Evolutionary conservation across 2,329 filamentous ascomycete genomes (phyloP), one percentile per base, ranked within the genome.

Genomic region (Pyrenophora graminea): DNA sequence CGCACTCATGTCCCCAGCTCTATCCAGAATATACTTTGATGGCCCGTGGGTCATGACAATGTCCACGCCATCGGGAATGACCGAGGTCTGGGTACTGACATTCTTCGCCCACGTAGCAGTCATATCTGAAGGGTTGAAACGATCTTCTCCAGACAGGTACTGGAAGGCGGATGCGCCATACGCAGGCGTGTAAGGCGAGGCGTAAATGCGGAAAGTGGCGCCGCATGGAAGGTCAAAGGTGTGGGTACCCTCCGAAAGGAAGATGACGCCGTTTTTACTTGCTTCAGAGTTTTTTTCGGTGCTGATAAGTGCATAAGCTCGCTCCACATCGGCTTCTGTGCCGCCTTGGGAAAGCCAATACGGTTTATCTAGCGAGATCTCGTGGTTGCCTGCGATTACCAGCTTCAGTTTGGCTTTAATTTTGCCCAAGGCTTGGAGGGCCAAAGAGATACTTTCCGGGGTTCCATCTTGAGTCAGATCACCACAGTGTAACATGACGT

Each of bases 371-470:
- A 86, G 74, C 2, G 79, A 80, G 17, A 84, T 73, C 55, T 86
- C 83, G 67, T 86, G 84, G 62, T 86, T 86, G 0, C 83, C 83
- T 0, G 83, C 79, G 44, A 87, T 85, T 36, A 85, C 77, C 18
- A 86, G 72, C 59, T 84, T 85, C 3, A 86, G 67, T 25, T 80
- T 77, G 1, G 82, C 82, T 8, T 79, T 64, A 30, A 81, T 74
- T 1, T 66, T 61, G 10, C 69, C 68, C 15, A 85, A 68, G 55
- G 78, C 72, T n/a, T 74, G 58, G 15, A 83, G 59, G 3, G 77
- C 76, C 10, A 58, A 46, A 10, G 72, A 55, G 54, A 82, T 79
- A 59, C 83, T 78, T n/a, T 61, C 41, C 2, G 73, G 55, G 3
- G 71, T 70, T 3, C 82, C 80, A 36, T 76, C 71, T 59, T 76